Percentiles rank a stretch among this genome's conserved stretches.
These are phyloP conservation scores for Saccharomyces hybrid DNA, from an alignment of 1,139 yeast species.

Conservation along the genomic window DNA sequence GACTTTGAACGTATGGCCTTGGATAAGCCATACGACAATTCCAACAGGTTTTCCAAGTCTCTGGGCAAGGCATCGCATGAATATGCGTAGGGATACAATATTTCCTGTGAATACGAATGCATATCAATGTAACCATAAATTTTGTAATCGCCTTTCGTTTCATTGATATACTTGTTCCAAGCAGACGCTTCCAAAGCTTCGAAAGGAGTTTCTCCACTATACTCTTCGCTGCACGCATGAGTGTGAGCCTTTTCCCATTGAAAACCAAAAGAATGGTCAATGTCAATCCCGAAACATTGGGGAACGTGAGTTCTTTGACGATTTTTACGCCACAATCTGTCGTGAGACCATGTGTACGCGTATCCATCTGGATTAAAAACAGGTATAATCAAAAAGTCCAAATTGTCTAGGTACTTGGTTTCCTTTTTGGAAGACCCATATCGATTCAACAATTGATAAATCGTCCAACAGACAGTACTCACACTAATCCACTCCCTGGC, in stretches of 20 bases:
- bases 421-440: constrained; percentile 40
- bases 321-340: constrained; percentile 84
- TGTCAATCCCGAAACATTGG: constrained; percentile 72
- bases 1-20: constrained; percentile 58
- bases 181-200: constrained; percentile 68
- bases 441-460: constrained; percentile 48
- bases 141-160: constrained; percentile 50
- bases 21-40: constrained; percentile 72
- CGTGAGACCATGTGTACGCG: constrained; percentile 69
- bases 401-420: constrained; percentile 36
- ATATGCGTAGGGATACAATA: constrained; percentile 75
- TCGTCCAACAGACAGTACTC: constrained; percentile 56
- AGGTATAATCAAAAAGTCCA: constrained; percentile 74
- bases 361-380: constrained; percentile 90
- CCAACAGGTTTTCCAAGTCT: constrained; percentile 73
- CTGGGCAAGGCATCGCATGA: constrained; percentile 67
- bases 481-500: constrained; percentile 89
- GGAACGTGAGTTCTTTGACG: constrained; percentile 67
- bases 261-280: constrained; percentile 75
- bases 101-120: constrained; percentile 79
- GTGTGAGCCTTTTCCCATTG: constrained; percentile 63
- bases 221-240: constrained; percentile 73
- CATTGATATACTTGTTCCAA: constrained; percentile 58
- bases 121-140: constrained; percentile 73
- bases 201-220: constrained; percentile 67